phyloP scores from a whole-genome alignment of 2,329 filamentous ascomycete species.

The Aspergillus sp. region DNA sequence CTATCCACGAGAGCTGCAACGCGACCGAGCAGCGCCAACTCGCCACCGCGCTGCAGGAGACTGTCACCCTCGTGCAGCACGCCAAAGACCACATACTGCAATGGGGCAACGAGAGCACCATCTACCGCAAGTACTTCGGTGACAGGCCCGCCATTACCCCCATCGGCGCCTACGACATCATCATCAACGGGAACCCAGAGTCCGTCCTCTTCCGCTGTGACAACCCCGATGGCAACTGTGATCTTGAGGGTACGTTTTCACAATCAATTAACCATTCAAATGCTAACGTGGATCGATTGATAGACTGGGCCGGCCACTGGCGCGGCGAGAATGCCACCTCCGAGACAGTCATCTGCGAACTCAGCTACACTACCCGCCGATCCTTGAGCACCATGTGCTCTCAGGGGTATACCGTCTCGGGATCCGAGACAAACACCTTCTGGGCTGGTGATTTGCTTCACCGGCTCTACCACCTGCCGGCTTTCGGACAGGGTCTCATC shows the following conservation, averaged over 20 bases:
- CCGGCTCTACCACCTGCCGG: slow-evolving; percentile 63
- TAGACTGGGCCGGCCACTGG: slow-evolving; percentile 68
- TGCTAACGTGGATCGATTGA: not conserved
- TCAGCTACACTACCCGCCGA: slow-evolving; percentile 60
- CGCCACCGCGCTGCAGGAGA: slow-evolving; percentile 57
- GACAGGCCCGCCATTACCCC: slow-evolving; percentile 57
- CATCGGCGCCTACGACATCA: slow-evolving; percentile 62
- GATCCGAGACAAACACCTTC: slow-evolving; percentile 58
- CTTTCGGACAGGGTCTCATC: slow-evolving; percentile 59
- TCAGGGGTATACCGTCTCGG: slow-evolving; percentile 62
- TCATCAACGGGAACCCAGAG: slow-evolving; percentile 58
- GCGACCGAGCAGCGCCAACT: slow-evolving; percentile 60
- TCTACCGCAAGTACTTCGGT: slow-evolving; percentile 68
- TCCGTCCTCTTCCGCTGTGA: slow-evolving; percentile 67
- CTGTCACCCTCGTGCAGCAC: slow-evolving; percentile 58
- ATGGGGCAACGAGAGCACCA: slow-evolving; percentile 55
- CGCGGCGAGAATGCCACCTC: slow-evolving; percentile 63
- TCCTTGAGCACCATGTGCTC: slow-evolving; percentile 61
- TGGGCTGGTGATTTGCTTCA: slow-evolving; percentile 68
- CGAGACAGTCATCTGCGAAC: slow-evolving; percentile 69
- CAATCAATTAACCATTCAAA: slow-evolving; percentile 11
- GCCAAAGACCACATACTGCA: slow-evolving; percentile 58
- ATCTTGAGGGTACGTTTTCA: slow-evolving; percentile 41
- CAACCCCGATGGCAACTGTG: slow-evolving; percentile 66
- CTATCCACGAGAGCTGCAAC: slow-evolving; percentile 68